Evolutionary conservation across 1,139 yeast genomes (phyloP).

Genomic region (Yamadazyma pseudoaaseri): DNA sequence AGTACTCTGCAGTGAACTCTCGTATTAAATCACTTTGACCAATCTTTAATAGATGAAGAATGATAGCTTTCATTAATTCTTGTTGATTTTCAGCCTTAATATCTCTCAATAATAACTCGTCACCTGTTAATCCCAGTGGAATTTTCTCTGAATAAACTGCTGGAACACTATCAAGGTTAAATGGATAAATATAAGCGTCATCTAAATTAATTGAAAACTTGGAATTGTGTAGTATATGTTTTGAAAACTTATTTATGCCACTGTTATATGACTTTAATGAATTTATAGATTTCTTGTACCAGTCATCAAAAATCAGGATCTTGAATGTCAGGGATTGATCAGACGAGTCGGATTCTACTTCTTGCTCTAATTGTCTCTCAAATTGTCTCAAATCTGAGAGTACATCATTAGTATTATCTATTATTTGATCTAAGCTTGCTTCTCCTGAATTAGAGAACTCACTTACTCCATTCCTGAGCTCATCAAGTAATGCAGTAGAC

Average conservation of each 20-base stretch:
- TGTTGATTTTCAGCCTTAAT: constrained; percentile 29
- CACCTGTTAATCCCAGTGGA: constrained; percentile 4
- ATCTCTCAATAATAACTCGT: constrained; percentile 14
- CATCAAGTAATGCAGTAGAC: constrained; percentile 18
- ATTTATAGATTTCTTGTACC: constrained; percentile 40
- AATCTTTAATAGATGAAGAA: constrained; percentile 40
- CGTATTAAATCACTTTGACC: constrained; percentile 42
- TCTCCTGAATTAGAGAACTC: constrained; percentile 20
- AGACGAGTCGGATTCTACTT: constrained; percentile 3
- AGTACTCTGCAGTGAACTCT: constrained; percentile 22
- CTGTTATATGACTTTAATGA: constrained; percentile 38
- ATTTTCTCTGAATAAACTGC: constrained; percentile 6
- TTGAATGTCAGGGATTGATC: neutral
- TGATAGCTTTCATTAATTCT: constrained; percentile 40
- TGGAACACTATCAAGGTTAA: constrained; percentile 34
- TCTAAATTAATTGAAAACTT: constrained; percentile 35
- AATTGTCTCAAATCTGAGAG: constrained; percentile 26
- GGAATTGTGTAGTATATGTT: constrained; percentile 32
- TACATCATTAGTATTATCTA: constrained; percentile 24
- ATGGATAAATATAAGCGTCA: constrained; percentile 45
- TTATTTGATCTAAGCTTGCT: constrained; percentile 18
- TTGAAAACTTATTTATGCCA: constrained; percentile 35
- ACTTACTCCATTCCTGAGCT: constrained; percentile 28
- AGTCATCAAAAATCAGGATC: constrained; percentile 14
- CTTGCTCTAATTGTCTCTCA: constrained; percentile 24